These are phyloP conservation scores for Blastocrithidia nonstop DNA, from an alignment of 208 protist genomes.

Conservation along the genomic window DNA sequence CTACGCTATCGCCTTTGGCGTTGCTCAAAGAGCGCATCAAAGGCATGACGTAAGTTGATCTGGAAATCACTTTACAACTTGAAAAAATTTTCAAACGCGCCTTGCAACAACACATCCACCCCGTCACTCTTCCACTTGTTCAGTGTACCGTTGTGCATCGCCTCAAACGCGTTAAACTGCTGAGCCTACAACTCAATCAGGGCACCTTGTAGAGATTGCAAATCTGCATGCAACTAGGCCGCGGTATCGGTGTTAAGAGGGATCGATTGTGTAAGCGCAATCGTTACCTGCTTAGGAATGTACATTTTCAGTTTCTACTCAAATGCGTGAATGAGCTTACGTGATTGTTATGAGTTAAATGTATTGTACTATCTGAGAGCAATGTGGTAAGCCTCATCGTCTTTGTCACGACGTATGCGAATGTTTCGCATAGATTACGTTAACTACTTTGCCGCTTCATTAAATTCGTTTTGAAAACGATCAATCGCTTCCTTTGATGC, in stretches of 20 bases:
- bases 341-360: constrained; percentile 17
- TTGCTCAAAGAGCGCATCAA: constrained; percentile 55
- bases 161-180: constrained; percentile 52
- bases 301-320: constrained; percentile 56
- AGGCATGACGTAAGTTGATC: constrained; percentile 36
- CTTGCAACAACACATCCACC: constrained; percentile 62
- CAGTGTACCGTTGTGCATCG: constrained; percentile 45
- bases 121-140: constrained; percentile 57
- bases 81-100: constrained; percentile 52
- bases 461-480: constrained; percentile 60
- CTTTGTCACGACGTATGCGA: constrained; percentile 31
- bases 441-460: constrained; percentile 66
- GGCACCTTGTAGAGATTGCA: constrained; percentile 23
- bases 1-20: constrained; percentile 36
- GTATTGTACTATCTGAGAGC: constrained; percentile 21
- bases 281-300: constrained; percentile 17
- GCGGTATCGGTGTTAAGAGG: neutral
- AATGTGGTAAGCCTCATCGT: constrained; percentile 26
- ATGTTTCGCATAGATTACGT: constrained; percentile 59
- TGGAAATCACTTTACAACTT: constrained; percentile 72
- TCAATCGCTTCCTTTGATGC: constrained; percentile 56
- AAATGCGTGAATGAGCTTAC: constrained; percentile 36
- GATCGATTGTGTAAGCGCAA: constrained; percentile 1
- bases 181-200: constrained; percentile 62
- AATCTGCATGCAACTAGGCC: constrained; percentile 7